These are phyloP conservation scores for Blastocystis sp. DNA, from an alignment of 352 stramenopile genomes.

Conservation along the genomic window DNA sequence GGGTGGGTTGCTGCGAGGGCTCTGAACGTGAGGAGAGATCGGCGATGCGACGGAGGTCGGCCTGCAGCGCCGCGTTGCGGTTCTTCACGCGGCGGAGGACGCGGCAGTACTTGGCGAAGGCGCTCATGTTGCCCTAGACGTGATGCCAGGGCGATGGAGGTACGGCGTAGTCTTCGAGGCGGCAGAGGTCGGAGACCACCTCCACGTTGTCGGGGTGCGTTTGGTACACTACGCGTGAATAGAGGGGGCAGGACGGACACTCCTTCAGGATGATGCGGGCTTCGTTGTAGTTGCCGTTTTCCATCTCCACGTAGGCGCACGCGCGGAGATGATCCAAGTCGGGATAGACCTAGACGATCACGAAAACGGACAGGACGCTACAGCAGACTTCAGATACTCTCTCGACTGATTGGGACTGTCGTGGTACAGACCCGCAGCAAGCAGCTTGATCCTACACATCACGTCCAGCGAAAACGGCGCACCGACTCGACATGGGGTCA, in stretches of 20 bases:
- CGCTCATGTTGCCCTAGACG: neutral
- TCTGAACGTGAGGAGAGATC: neutral
- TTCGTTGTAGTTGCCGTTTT: neutral
- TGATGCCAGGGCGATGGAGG: neutral
- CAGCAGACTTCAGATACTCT: neutral
- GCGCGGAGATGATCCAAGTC: constrained; percentile 19
- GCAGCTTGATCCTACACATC: too few species aligned
- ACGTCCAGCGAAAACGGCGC: too few species aligned
- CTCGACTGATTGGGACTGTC: neutral
- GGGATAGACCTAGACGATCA: neutral
- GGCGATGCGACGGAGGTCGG: neutral
- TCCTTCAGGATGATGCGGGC: constrained; percentile 15
- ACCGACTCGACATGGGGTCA: too few species aligned
- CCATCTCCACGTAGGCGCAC: constrained; percentile 15
- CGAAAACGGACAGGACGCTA: neutral
- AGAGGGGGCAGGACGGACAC: neutral
- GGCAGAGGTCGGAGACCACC: constrained; percentile 3
- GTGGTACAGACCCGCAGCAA: neutral
- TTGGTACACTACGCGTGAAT: neutral
- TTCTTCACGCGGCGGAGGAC: neutral
- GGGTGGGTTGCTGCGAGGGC: neutral
- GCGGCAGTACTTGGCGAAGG: neutral
- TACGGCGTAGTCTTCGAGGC: neutral
- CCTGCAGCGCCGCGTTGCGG: neutral
- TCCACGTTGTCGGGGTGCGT: neutral